These are phyloP conservation scores for Suillus weaverae DNA, from an alignment of 768 basidiomycete species.

Conservation along the genomic window DNA sequence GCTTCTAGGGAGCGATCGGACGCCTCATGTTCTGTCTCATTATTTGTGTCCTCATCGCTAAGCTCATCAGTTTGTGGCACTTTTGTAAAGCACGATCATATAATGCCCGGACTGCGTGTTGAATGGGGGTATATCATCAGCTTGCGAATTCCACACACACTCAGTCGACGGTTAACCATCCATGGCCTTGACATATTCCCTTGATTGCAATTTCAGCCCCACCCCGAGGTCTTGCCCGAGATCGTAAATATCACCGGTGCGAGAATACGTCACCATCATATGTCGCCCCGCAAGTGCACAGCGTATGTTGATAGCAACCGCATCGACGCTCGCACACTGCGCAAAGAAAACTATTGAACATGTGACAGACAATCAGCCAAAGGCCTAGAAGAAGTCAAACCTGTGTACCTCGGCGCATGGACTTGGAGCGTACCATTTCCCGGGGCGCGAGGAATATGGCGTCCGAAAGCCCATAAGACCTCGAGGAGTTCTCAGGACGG, in stretches of 20 bases:
- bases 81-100: neutral
- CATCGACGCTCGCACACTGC: neutral
- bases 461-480: neutral
- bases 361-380: neutral
- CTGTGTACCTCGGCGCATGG: neutral
- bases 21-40: neutral
- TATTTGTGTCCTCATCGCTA: neutral
- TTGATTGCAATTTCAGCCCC: neutral
- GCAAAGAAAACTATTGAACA: neutral
- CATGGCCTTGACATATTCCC: neutral
- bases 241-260: neutral
- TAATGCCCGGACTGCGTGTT: neutral
- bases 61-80: neutral
- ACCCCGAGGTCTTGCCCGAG: neutral
- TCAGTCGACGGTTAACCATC: neutral
- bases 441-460: neutral
- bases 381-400: neutral
- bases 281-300: neutral
- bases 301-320: neutral
- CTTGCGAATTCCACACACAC: neutral
- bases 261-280: neutral
- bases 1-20: neutral
- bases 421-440: neutral
- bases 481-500: neutral
- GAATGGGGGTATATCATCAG: neutral